These are phyloP conservation scores for Nitzschia sp. DNA, from an alignment of 108 stramenopile species.

Conservation along the genomic window DNA sequence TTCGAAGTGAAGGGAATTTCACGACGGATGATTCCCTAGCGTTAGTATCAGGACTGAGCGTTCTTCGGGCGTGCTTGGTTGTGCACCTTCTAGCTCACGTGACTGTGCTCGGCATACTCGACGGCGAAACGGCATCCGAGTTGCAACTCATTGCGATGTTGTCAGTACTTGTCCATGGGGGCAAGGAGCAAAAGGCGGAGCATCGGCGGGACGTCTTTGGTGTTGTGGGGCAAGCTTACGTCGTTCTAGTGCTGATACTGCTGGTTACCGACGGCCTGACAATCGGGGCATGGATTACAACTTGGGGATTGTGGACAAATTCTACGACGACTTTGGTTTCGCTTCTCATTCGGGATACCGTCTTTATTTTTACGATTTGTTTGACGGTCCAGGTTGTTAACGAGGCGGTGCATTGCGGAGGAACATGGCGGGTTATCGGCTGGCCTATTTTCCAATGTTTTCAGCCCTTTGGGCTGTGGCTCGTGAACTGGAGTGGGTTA, in stretches of 20 bases:
- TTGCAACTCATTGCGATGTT: conserved; percentile 6
- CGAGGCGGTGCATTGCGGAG: not conserved
- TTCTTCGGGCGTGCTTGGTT: not conserved
- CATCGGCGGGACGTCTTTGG: conserved; percentile 36
- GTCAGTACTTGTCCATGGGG: not conserved
- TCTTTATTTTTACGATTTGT: not conserved
- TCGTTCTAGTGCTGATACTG: conserved; percentile 37
- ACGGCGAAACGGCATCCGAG: not conserved
- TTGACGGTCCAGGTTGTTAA: not conserved
- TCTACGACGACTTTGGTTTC: not conserved
- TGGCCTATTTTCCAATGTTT: not conserved
- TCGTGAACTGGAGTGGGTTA: not conserved
- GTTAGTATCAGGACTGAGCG: not conserved
- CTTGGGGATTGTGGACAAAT: conserved; percentile 21
- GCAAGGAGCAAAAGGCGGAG: conserved; percentile 6
- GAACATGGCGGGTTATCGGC: not conserved
- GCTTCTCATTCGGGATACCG: not conserved
- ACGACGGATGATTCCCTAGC: not conserved
- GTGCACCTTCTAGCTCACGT: not conserved
- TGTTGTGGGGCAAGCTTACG: conserved; percentile 51
- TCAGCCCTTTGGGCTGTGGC: not conserved
- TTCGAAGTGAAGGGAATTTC: not conserved
- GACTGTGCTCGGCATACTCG: not conserved
- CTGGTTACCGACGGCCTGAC: conserved; percentile 63
- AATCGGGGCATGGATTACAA: conserved; percentile 49